Base-by-base conservation (phyloP, 2,329 filamentous ascomycete genomes). In the Biscogniauxia sp. region DNA sequence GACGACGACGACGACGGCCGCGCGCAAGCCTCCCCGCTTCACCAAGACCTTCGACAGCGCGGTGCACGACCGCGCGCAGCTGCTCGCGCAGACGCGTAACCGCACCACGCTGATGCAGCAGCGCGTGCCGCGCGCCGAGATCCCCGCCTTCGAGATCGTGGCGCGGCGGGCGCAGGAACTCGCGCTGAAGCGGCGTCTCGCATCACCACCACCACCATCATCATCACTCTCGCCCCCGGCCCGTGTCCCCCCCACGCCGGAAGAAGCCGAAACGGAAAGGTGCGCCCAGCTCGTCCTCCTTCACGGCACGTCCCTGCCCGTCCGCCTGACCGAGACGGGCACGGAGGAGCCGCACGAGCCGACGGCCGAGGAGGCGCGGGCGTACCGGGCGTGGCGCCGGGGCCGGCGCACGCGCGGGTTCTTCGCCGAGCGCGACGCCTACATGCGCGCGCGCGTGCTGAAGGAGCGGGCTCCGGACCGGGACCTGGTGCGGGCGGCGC, bases 11-110 rank as follows among this genome's bases (percentile, higher is more conserved):
- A 59, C 58, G 23, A 51, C 57, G 11, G 55, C 45, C 9, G 59
- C 28, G 7, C 28, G 61, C 23, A 64, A 60, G 32, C 62, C 62
- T 8, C 1, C 55, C 1, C 54, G 5, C 11, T 65, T 65, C 53
- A 26, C 54, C 50, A 66, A 66, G 49, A 23, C 58, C 19, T 66
- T 61, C 45, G 64, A 66, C 50, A 56, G 59, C 20, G 63, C 58
- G 23, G 64, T 37, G 8, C 62, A 66, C 37, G 64, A 66, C 52
- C 37, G 52, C 5, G 9, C 41, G n/a, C 64, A 66, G 3, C 25
- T 66, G 11, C 55, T 53, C n/a, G 41, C 61, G 2, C 62, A 66
- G 56, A 61, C 49, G 11, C 55, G 55, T 4, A 66, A 63, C 20
- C 23, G 56, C 2, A 63, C 59, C 54, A 61, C 59, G 9, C 20